Evolutionary conservation across 1,284 basidiomycete genomes (phyloP), one percentile per base, ranked within the genome.

Genomic region (Hortiboletus rubellus): DNA sequence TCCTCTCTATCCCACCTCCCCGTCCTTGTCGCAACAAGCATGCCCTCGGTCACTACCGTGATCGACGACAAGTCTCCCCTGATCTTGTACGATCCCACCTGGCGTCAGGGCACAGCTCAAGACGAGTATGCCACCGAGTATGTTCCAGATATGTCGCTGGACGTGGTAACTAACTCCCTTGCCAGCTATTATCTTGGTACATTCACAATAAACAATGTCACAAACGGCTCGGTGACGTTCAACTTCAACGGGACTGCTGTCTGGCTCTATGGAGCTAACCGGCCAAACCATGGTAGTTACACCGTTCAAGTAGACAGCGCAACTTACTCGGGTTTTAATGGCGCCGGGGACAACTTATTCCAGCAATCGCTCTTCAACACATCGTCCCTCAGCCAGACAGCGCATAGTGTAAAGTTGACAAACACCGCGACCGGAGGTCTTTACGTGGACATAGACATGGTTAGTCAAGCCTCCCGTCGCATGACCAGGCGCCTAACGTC

Each of bases 171-270:
- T 44, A 15, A 60, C 46, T 31, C 15, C 17, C 8, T 36, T 38
- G 15, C 24, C 46, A 73, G 72, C 46, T 75, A 73, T 36, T 73
- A 67, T 38, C 58, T 62, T 1, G 61, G 60, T 10, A 74, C 76
- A n/a, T 74, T 66, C 36, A 69, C 67, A 10, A 62, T 46, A n/a
- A 71, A 71, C 27, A 69, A 66, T 34, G 60, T 60, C 2, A 64
- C 66, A 17, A 60, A 58, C 17, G 69, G 74, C 3, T 54, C 49
- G 1, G 68, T 60, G 5, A 62, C 65, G 0, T 68, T 79, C 54
- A 60, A 51, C 38, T 79, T 77, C 63, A 77, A 71, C 30, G 76
- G 76, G 7, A 74, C 69, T 7, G 60, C 60, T n/a, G 38, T 77
- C 41, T 71, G 64, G 63, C 58, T 77, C 17, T 75, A 69, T 38